Percentiles rank a stretch among this genome's conserved stretches.
phyloP scores from a whole-genome alignment of 768 basidiomycete genomes.

The Lactifluus subvellereus region DNA sequence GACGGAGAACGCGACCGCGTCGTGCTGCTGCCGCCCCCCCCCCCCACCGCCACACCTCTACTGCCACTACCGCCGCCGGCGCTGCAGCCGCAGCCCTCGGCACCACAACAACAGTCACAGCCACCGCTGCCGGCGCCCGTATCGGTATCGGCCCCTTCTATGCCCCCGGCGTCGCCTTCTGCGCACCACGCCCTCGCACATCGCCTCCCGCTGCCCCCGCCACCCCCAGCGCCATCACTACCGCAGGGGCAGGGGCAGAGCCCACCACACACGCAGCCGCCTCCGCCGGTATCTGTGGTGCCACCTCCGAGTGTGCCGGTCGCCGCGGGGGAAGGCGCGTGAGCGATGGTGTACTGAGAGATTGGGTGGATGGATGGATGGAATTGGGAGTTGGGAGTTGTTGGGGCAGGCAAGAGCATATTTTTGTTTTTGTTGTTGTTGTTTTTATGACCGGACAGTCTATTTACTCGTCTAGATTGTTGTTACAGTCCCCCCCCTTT shows the following conservation, averaged over 20 bases:
- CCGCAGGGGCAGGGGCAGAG: background rate
- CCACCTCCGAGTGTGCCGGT: constrained; percentile 14
- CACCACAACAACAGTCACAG: background rate
- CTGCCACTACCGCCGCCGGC: background rate
- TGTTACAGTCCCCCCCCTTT: no score
- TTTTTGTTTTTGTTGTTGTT: background rate
- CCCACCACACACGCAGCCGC: background rate
- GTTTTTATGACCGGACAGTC: no score
- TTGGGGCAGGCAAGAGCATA: background rate
- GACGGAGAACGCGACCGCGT: constrained; percentile 18
- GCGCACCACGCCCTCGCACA: constrained; percentile 4
- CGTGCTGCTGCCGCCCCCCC: background rate
- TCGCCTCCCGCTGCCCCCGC: constrained; percentile 13
- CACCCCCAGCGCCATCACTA: background rate
- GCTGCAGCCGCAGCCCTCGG: background rate
- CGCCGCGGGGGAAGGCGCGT: constrained; percentile 15
- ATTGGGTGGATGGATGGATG: no score
- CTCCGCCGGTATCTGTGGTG: background rate
- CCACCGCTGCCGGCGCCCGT: background rate
- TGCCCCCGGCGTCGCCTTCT: background rate
- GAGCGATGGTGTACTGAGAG: background rate
- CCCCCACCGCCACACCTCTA: background rate
- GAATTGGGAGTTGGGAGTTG: no score
- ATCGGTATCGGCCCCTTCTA: background rate
- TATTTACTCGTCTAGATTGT: no score